Conservation (phyloP, 352 stramenopile species). For the Hyaloperonospora brassicae region DNA sequence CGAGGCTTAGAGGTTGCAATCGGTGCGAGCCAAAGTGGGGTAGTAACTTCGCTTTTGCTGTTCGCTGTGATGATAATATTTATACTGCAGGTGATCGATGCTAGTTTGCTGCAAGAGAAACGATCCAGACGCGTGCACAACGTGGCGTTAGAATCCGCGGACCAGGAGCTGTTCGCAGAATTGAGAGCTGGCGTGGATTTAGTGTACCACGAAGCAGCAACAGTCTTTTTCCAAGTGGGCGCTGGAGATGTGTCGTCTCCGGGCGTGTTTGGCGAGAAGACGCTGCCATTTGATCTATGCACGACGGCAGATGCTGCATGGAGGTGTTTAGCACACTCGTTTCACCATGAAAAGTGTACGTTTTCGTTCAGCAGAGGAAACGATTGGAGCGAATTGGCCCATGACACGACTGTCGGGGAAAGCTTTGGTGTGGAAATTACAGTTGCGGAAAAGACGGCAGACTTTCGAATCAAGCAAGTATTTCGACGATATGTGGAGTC, state of each 20-base stretch:
- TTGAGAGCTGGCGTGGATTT: slow-evolving; percentile 28
- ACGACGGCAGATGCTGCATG: slow-evolving; percentile 32
- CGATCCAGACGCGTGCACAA: slow-evolving; percentile 22
- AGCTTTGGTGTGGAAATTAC: slow-evolving; percentile 52
- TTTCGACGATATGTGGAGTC: slow-evolving; percentile 50
- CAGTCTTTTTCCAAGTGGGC: slow-evolving; percentile 26
- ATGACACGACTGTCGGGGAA: slow-evolving; percentile 51
- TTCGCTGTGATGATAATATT: neutral
- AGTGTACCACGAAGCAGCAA: slow-evolving; percentile 31
- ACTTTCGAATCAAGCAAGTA: slow-evolving; percentile 57
- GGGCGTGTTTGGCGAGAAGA: slow-evolving; percentile 37
- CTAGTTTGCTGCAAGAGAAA: slow-evolving; percentile 19
- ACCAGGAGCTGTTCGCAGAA: slow-evolving; percentile 30
- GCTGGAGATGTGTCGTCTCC: slow-evolving; percentile 14
- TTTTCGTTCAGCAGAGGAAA: slow-evolving; percentile 26
- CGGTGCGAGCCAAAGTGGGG: neutral
- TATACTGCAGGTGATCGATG: slow-evolving; percentile 22
- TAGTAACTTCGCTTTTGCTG: slow-evolving; percentile 1
- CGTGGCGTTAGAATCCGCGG: slow-evolving; percentile 17
- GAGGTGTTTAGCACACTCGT: slow-evolving; percentile 30
- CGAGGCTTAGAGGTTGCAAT: no score
- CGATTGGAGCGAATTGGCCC: slow-evolving; percentile 2
- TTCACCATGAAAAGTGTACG: slow-evolving; percentile 32
- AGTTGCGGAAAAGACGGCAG: slow-evolving; percentile 33
- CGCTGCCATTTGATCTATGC: slow-evolving; percentile 34